Conservation (phyloP, 225 moss, liverwort and hornwort species). For the Pseudisothecium myosuroides region DNA sequence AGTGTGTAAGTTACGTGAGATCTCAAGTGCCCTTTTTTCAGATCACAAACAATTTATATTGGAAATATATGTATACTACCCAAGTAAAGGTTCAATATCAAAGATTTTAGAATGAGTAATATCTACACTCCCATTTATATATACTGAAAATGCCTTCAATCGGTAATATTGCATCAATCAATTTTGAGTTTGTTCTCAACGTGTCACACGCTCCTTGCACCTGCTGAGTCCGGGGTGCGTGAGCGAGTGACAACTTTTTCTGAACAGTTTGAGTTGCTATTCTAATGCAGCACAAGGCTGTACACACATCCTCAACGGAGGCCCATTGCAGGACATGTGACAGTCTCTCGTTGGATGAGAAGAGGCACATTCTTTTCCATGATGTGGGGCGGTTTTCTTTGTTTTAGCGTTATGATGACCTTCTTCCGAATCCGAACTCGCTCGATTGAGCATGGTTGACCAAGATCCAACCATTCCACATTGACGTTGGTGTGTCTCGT, state of each 20-base stretch:
- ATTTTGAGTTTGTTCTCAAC: neutral
- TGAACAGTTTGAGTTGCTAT: neutral
- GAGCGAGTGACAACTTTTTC: neutral
- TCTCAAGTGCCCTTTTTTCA: neutral
- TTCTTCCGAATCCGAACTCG: rapidly evolving
- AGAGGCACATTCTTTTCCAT: neutral
- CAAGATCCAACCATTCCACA: neutral
- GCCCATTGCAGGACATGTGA: neutral
- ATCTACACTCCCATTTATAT: neutral
- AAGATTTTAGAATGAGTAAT: neutral
- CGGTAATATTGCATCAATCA: too few species aligned
- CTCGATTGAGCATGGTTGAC: neutral
- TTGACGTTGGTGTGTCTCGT: neutral
- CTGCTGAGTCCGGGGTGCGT: too few species aligned
- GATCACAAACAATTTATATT: neutral
- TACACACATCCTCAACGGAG: neutral
- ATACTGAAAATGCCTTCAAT: neutral
- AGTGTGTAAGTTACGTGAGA: too few species aligned
- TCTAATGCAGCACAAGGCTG: neutral
- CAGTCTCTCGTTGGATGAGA: neutral
- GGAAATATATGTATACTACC: neutral
- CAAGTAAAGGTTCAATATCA: neutral
- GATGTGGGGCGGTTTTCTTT: too few species aligned
- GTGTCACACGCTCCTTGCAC: neutral
- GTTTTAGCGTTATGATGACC: neutral